Base-by-base conservation (phyloP, 768 basidiomycete genomes). In the Boletus reticulatus region DNA sequence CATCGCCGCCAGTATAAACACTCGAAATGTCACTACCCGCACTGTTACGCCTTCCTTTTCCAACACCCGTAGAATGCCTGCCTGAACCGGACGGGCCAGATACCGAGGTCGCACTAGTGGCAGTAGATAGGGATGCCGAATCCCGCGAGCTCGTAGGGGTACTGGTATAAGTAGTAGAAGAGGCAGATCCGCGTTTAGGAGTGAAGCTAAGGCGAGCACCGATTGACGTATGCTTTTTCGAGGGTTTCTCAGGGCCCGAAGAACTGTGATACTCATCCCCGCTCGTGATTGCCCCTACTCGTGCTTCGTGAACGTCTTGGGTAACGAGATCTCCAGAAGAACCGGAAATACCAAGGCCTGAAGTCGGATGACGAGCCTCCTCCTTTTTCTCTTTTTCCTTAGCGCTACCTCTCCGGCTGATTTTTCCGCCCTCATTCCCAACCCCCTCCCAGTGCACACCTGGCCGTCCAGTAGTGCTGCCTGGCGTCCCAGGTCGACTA, bases 111-210 rank as follows among this genome's bases (percentile, higher is more conserved):
- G 81, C 78, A 65, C 86, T 91, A 7, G 93, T 91, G 22, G 84
- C 82, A 12, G 82, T 80, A 42, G 91, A 92, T 72, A 91, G 80
- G 1, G 88, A 89, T 19, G 88, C 87, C 6, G 92, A 95, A 73
- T 96, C 93, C 56, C 91, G 82, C 50, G 92, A 94, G 64, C 88
- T 89, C n/a, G 82, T 81, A 42, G 84, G 88, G 22, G 85, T 93
- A 70, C 85, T 85, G 17, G 89, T 81, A 72, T 92, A 88, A 39
- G 83, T 94, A 20, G 93, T 89, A 4, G 93, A 96, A 7, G 93
- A 94, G 11, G 91, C 86, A 22, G 93, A 95, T 55, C 88, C 88
- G 53, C 93, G 87, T 72, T 95, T 94, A 34, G 87, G 81, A n/a
- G 85, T 87, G 69, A 89, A 87, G 66, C 87, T 90, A 52, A 86